These are phyloP conservation scores for Triticum aestivum DNA, from an alignment of 176 grass and related monocot genomes.

Conservation along the genomic window DNA sequence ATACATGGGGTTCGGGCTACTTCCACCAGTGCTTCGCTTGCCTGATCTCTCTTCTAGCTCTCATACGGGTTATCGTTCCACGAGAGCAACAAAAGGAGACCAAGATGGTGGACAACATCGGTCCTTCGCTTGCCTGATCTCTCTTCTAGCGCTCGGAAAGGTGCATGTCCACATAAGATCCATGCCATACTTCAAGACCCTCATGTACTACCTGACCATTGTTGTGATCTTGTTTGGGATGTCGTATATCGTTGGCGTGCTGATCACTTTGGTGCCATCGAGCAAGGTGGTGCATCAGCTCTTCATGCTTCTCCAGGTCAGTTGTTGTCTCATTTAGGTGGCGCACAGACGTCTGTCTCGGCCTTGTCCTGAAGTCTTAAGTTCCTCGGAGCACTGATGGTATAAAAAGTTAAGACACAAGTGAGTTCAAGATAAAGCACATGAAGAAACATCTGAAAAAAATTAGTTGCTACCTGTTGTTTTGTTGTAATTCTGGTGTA, in stretches of 20 bases:
- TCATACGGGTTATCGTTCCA: constrained; percentile 63
- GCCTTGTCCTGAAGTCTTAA: no score
- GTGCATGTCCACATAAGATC: constrained; percentile 44
- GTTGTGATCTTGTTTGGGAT: constrained; percentile 52
- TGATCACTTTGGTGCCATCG: constrained; percentile 25
- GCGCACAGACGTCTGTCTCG: no score
- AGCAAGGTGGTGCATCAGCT: no score
- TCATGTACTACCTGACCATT: constrained; percentile 59
- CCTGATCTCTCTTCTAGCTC: no score
- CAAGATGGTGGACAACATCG: constrained; percentile 55
- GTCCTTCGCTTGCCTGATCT: constrained; percentile 58
- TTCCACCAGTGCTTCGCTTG: constrained; percentile 43
- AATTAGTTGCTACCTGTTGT: no score
- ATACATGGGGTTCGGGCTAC: constrained; percentile 61
- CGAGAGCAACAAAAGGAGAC: constrained; percentile 46
- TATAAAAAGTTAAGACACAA: no score
- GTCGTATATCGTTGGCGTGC: constrained; percentile 58
- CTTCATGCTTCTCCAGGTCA: no score
- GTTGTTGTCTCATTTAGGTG: no score
- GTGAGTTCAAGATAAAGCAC: no score
- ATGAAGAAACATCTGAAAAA: no score
- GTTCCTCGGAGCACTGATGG: no score
- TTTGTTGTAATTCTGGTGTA: no score
- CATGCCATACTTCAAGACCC: constrained; percentile 52
- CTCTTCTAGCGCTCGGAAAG: constrained; percentile 63